Conservation (phyloP, 192 early-diverging fungal species). For the Backusella westeae region DNA sequence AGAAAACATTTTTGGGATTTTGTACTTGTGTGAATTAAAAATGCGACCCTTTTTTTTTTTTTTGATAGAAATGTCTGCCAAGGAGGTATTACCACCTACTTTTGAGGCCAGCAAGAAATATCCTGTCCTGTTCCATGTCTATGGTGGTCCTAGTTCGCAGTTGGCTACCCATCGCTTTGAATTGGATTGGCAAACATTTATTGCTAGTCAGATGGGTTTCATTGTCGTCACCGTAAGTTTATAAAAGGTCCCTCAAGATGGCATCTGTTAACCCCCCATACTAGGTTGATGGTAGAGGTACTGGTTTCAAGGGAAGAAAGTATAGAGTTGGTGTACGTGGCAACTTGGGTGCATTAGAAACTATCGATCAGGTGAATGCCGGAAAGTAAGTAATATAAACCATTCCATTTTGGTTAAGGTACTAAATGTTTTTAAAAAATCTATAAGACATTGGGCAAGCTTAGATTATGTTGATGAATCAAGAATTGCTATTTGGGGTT, state of each 20-base stretch:
- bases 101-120: constrained; percentile 76
- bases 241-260: too few relatives aligned
- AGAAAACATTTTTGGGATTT: neutral
- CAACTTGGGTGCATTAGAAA: constrained; percentile 81
- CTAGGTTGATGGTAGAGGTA: constrained; percentile 85
- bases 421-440: too few relatives aligned
- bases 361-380: constrained; percentile 82
- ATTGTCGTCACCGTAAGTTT: constrained; percentile 60
- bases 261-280: neutral
- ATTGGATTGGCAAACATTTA: constrained; percentile 68
- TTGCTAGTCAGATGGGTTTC: constrained; percentile 63
- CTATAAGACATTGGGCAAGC: constrained; percentile 46
- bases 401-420: too few relatives aligned
- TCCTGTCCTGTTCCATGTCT: constrained; percentile 84
- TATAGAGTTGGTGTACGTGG: constrained; percentile 75
- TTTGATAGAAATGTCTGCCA: constrained; percentile 65
- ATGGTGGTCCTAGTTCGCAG: constrained; percentile 94
- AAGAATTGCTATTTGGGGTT: constrained; percentile 96
- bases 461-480: constrained; percentile 77
- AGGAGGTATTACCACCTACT: constrained; percentile 74
- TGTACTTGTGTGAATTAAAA: neutral
- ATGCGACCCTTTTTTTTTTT: neutral
- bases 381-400: constrained; percentile 52
- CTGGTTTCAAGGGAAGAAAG: constrained; percentile 80
- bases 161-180: constrained; percentile 61